Evolutionary conservation across 345 rosid species (phyloP).

Genomic region (Gossypium rotundifolium): DNA sequence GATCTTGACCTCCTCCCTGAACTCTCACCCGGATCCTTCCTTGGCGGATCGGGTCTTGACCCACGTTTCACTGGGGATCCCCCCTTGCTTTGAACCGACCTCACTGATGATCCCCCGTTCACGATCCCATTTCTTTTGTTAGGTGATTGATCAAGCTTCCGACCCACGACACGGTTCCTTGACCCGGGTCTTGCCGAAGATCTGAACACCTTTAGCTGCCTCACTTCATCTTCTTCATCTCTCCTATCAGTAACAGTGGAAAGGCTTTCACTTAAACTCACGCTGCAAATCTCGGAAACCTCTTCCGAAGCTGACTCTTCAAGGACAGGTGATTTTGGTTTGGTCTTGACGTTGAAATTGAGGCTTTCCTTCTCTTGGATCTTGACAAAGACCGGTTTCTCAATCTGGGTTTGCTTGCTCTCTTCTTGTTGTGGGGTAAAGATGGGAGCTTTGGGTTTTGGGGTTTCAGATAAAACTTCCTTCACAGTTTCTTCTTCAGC

Average conservation of each 20-base stretch:
- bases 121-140: constrained; percentile 15
- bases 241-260: constrained; percentile 39
- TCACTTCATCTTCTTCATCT: constrained; percentile 40
- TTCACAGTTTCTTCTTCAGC: constrained; percentile 75
- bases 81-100: constrained; percentile 32
- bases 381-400: constrained; percentile 22
- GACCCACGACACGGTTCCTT: constrained; percentile 34
- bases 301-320: constrained; percentile 44
- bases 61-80: constrained; percentile 25
- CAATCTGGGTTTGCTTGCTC: constrained; percentile 1
- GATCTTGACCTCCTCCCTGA: constrained; percentile 65
- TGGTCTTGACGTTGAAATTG: constrained; percentile 4
- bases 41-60: constrained; percentile 27
- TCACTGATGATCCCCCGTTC: constrained; percentile 16
- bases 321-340: neutral
- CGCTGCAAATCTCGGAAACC: constrained; percentile 62
- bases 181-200: constrained; percentile 48
- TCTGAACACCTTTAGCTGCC: constrained; percentile 29
- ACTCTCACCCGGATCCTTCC: constrained; percentile 52
- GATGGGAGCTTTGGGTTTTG: constrained; percentile 16
- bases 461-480: constrained; percentile 71
- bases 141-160: constrained; percentile 52
- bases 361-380: constrained; percentile 16
- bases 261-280: constrained; percentile 56
- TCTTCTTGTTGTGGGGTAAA: constrained; percentile 13